These are phyloP conservation scores for Yarrowia keelungensis DNA, from an alignment of 805 yeast species.

Conservation along the genomic window DNA sequence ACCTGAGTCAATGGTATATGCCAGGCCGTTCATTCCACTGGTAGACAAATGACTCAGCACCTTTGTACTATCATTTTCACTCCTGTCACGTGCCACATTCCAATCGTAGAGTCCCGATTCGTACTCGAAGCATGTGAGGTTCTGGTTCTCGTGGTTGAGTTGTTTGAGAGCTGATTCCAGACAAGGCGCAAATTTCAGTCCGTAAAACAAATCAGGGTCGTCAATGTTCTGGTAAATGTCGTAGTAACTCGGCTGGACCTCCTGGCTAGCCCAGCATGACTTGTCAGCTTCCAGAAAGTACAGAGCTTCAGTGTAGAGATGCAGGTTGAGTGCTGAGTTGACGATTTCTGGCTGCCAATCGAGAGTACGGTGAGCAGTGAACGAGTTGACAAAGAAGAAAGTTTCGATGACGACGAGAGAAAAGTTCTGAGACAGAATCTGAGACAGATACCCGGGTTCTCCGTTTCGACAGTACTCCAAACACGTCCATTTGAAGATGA, in stretches of 20 bases:
- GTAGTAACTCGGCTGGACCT: conserved; percentile 21
- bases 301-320: conserved; percentile 27
- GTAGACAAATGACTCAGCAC: neutral
- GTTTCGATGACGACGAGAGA: conserved; percentile 2
- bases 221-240: conserved; percentile 33
- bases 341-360: conserved; percentile 10
- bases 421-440: neutral
- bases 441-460: neutral
- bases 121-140: conserved; percentile 24
- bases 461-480: neutral
- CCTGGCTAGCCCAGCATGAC: conserved; percentile 4
- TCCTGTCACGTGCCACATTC: neutral
- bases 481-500: conserved; percentile 23
- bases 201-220: conserved; percentile 37
- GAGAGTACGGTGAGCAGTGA: neutral
- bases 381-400: conserved; percentile 22
- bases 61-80: neutral
- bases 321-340: neutral
- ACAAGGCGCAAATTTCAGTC: neutral
- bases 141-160: conserved; percentile 21
- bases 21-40: conserved; percentile 15
- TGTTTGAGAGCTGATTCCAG: conserved; percentile 17
- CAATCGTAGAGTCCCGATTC: conserved; percentile 24
- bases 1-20: neutral
- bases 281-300: conserved; percentile 26